Conservation (phyloP, 2,329 filamentous ascomycete species). For the Penicillium sp. region DNA sequence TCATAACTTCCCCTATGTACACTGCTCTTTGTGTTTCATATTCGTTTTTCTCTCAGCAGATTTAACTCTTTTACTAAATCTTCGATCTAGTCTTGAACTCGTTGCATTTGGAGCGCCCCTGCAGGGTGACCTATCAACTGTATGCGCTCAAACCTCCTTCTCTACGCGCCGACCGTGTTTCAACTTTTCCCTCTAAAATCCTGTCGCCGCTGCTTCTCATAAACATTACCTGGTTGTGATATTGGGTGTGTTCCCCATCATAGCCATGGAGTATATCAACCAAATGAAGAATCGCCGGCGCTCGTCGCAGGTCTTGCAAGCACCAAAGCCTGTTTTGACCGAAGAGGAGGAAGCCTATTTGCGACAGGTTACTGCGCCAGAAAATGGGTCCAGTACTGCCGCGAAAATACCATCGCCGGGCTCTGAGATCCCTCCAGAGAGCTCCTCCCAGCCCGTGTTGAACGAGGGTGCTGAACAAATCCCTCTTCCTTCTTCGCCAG, state of each 20-base stretch:
- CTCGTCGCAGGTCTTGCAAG: constrained; percentile 30
- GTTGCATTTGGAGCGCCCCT: constrained; percentile 3
- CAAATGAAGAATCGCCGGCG: constrained; percentile 42
- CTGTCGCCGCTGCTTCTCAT: not conserved
- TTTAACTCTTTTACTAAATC: not conserved
- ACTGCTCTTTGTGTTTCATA: not conserved
- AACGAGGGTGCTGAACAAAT: constrained; percentile 44
- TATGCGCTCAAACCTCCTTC: constrained; percentile 13
- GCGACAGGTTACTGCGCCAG: constrained; percentile 49
- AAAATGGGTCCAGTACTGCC: constrained; percentile 13
- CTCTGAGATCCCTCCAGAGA: not conserved
- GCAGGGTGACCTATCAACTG: constrained; percentile 17
- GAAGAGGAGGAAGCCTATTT: constrained; percentile 63
- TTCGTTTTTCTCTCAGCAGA: not conserved
- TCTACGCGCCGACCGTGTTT: constrained; percentile 17
- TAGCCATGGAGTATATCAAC: constrained; percentile 45
- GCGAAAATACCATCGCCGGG: not conserved
- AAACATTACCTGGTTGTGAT: not conserved
- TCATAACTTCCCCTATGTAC: not conserved
- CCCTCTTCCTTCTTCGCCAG: constrained; percentile 52
- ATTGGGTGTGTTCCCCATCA: constrained; percentile 2
- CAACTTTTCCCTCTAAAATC: constrained; percentile 1
- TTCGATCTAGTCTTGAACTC: not conserved
- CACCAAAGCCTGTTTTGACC: constrained; percentile 52
- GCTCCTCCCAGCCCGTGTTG: constrained; percentile 18